Evolutionary conservation across 2,329 filamentous ascomycete species (phyloP).

Genomic region (Pseudocercospora ulei): DNA sequence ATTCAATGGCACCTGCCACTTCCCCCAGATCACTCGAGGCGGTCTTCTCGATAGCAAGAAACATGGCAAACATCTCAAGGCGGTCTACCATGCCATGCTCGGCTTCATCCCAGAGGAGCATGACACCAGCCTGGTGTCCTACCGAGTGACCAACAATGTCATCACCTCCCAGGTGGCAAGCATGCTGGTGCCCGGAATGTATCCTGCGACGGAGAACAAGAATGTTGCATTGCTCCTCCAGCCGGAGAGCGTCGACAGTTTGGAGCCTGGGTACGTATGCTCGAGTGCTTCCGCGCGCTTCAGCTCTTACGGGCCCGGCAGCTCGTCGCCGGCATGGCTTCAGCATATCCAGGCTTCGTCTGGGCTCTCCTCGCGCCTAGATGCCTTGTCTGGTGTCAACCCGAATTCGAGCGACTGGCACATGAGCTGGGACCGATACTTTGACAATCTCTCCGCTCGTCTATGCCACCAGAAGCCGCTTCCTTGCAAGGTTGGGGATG

Average conservation of each 20-base stretch:
- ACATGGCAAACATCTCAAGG: slow-evolving; percentile 66
- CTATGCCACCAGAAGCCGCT: slow-evolving; percentile 66
- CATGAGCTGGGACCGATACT: slow-evolving; percentile 68
- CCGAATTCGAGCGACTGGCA: slow-evolving; percentile 54
- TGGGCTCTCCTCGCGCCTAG: slow-evolving; percentile 51
- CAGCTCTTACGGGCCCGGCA: slow-evolving; percentile 41
- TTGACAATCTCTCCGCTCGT: slow-evolving; percentile 68
- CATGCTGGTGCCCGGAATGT: slow-evolving; percentile 66
- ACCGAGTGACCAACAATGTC: slow-evolving; percentile 69
- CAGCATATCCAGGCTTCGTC: slow-evolving; percentile 51
- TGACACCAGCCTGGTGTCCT: slow-evolving; percentile 45
- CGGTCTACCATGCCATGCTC: slow-evolving; percentile 63
- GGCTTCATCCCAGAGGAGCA: slow-evolving; percentile 52
- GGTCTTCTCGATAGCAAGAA: slow-evolving; percentile 66
- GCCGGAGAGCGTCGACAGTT: slow-evolving; percentile 54
- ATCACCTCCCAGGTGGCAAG: slow-evolving; percentile 74
- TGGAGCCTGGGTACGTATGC: slow-evolving; percentile 66
- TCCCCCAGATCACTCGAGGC: slow-evolving; percentile 65
- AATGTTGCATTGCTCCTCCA: slow-evolving; percentile 40
- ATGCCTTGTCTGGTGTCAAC: slow-evolving; percentile 58
- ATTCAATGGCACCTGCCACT: slow-evolving; percentile 65
- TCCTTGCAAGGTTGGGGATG: slow-evolving; percentile 53
- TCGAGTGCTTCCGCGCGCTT: slow-evolving; percentile 42
- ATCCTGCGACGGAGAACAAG: slow-evolving; percentile 34
- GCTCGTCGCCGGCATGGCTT: slow-evolving; percentile 48